Conservation (phyloP, 306 rosid species). For the Trifolium repens region DNA sequence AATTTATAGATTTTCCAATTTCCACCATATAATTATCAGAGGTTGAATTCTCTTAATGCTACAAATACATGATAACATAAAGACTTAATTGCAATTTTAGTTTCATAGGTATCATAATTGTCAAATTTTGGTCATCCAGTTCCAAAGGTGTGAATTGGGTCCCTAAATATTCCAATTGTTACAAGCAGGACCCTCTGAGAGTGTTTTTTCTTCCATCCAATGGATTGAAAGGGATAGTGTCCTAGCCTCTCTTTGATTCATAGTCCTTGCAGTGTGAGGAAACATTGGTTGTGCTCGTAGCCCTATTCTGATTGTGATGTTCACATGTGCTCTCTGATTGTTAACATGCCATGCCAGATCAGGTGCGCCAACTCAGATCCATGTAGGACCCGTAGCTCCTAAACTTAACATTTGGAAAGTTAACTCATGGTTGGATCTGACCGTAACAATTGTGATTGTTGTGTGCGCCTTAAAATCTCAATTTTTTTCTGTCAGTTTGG, state of each 20-base stretch:
- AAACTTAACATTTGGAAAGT: not conserved
- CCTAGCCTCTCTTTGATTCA: not conserved
- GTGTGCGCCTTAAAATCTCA: too few relatives aligned
- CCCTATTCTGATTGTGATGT: not conserved
- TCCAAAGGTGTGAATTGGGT: not conserved
- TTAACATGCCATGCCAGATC: not conserved
- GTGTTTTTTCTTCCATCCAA: not conserved
- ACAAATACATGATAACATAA: not conserved
- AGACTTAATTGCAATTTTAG: not conserved
- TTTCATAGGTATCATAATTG: not conserved
- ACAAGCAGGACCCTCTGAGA: not conserved
- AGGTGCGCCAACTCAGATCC: not conserved
- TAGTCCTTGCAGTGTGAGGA: not conserved
- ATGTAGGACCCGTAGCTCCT: not conserved
- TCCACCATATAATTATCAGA: not conserved
- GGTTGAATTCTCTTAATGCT: not conserved
- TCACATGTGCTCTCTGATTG: not conserved
- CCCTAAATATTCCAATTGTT: not conserved
- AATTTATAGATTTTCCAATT: slow-evolving; percentile 1
- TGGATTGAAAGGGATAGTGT: not conserved
- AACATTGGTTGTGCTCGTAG: not conserved
- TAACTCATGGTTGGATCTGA: not conserved
- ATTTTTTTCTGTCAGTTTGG: too few relatives aligned
- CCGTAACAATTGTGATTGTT: not conserved
- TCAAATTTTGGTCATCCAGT: not conserved